phyloP scores from a whole-genome alignment of 345 rosid genomes.

The Gossypium sturtianum region DNA sequence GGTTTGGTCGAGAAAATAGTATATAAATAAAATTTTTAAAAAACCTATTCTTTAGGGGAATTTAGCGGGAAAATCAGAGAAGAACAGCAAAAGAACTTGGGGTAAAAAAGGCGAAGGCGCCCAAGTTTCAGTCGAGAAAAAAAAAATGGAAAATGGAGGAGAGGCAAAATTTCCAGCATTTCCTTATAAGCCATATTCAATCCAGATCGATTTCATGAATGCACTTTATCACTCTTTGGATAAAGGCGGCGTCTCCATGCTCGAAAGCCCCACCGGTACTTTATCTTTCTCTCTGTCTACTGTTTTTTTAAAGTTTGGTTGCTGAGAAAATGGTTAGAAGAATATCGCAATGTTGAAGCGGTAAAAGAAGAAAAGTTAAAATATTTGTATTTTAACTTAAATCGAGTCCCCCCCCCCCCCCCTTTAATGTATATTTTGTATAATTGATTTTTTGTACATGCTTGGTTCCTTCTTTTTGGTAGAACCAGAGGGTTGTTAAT shows the following conservation, averaged over 20 bases:
- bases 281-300: not conserved
- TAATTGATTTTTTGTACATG: not conserved
- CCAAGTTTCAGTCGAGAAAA: not conserved
- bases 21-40: conserved; percentile 23
- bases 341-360: not conserved
- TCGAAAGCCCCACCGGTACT: conserved; percentile 91
- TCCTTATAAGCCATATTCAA: conserved; percentile 75
- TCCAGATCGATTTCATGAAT: conserved; percentile 79
- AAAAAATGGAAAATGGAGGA: conserved; percentile 20
- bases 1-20: not conserved
- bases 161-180: conserved; percentile 50
- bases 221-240: conserved; percentile 74
- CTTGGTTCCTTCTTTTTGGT: not conserved
- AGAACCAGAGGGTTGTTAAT: not conserved
- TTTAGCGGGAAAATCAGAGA: conserved; percentile 17
- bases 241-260: conserved; percentile 88
- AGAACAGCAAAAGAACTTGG: not conserved
- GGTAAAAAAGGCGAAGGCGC: not conserved
- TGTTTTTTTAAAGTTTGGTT: not conserved
- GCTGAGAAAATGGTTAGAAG: not conserved
- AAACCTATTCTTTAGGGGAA: not conserved
- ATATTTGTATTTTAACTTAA: not conserved
- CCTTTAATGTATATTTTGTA: not conserved
- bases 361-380: not conserved
- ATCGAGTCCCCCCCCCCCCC: not conserved